Evolutionary conservation across 352 stramenopile genomes (phyloP), one percentile per base, ranked within the genome.

Genomic region (Phytophthora nicotianae): DNA sequence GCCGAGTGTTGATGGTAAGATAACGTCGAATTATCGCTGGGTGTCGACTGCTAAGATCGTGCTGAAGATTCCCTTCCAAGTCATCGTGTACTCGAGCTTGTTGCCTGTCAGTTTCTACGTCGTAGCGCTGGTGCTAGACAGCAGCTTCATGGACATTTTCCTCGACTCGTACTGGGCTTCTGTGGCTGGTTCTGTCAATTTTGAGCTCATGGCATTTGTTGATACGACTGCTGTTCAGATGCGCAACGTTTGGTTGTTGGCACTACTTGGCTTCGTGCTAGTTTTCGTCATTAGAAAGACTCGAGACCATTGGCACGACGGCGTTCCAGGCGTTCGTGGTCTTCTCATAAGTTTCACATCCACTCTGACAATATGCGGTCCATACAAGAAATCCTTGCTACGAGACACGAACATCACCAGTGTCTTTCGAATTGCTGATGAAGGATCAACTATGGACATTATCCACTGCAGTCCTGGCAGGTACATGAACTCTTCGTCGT

Each of bases 11-110:
- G 11, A 32, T 20, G 16, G 29, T 24, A 54, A 52, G 10, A 20
- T 9, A 17, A 41, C 5, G 21, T 59, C 19, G 35, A 32, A 0
- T 23, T 57, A 33, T 9, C 50, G 46, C 17, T 20, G 70, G 7
- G 0, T 40, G 14, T 57, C 41, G 2, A 64, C 63, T 10, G 33
- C 60, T 23, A 50, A 20, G 8, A 79, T 70, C 7, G 23, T 84
- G 40, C 26, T 78, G 6, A 72, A 63, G 37, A 78, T 89, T 17
- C 80, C 77, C 17, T 79, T 81, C 21, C 68, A 89, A 37, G 68
- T 79, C 1, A 66, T 87, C 24, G 65, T 89, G 9, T 89, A 90
- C 45, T 58, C 66, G 1, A 85, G 68, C 7, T 64, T 63, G 19
- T 54, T 86, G 21, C 76, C 79, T 2, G 51, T 85, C 1, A 16